A percentile compares a stretch with the other conserved stretches of the same genome.
These are phyloP conservation scores for Alternaria gaisen DNA, from an alignment of 2,329 filamentous ascomycete species.

Conservation along the genomic window DNA sequence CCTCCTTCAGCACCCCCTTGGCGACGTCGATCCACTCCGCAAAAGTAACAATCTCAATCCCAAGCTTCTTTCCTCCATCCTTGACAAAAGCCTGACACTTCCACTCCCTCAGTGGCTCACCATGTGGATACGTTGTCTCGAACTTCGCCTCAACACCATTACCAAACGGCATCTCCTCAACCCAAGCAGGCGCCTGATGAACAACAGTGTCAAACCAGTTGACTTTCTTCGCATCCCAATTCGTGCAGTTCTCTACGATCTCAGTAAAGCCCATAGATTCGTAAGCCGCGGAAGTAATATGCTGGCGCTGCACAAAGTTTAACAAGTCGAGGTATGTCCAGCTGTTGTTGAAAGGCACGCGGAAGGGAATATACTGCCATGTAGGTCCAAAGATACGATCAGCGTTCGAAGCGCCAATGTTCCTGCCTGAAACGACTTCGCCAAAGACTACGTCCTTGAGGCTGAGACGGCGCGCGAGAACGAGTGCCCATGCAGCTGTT, in stretches of 20 bases:
- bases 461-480: slow-evolving; percentile 64
- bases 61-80: slow-evolving; percentile 60
- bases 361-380: slow-evolving; percentile 72
- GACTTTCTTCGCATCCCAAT: slow-evolving; percentile 39
- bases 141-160: slow-evolving; percentile 47
- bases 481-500: slow-evolving; percentile 73
- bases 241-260: slow-evolving; percentile 47
- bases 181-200: slow-evolving; percentile 59
- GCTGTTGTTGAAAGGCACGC: slow-evolving; percentile 62
- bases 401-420: slow-evolving; percentile 64
- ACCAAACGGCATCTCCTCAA: slow-evolving; percentile 63
- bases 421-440: slow-evolving; percentile 71
- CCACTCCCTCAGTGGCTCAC: slow-evolving; percentile 56
- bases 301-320: slow-evolving; percentile 47
- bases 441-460: slow-evolving; percentile 70
- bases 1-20: slow-evolving; percentile 58
- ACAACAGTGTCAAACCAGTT: slow-evolving; percentile 52
- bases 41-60: slow-evolving; percentile 68
- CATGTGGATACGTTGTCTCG: slow-evolving; percentile 66
- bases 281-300: slow-evolving; percentile 42
- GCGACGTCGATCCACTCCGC: slow-evolving; percentile 65
- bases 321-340: slow-evolving; percentile 55
- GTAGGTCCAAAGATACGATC: slow-evolving; percentile 70
- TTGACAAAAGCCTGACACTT: slow-evolving; percentile 67
- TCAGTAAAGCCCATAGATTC: slow-evolving; percentile 50